phyloP scores from a whole-genome alignment of 2,329 filamentous ascomycete species.

The Metarhizium humberi region DNA sequence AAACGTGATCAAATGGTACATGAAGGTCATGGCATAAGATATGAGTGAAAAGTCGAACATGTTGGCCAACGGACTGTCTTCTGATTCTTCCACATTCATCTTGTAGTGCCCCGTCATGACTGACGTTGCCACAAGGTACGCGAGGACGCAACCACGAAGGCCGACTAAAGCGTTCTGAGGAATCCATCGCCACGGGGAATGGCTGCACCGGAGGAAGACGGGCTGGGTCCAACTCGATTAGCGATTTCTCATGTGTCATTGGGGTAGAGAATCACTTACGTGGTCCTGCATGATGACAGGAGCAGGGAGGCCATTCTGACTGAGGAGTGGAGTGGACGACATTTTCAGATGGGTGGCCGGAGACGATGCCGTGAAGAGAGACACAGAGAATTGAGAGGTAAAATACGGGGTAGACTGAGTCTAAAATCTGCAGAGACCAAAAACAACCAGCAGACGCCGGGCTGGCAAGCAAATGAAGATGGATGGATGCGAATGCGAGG shows the following conservation, averaged over 20 bases:
- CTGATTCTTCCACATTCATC: constrained; percentile 26
- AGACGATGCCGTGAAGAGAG: neutral
- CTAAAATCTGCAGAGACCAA: neutral
- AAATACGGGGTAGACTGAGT: neutral
- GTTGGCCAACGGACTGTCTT: constrained; percentile 30
- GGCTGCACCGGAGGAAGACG: constrained; percentile 40
- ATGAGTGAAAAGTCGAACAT: constrained; percentile 41
- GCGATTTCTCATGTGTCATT: neutral
- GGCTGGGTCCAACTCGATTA: constrained; percentile 24
- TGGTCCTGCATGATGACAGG: constrained; percentile 26
- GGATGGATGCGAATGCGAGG: constrained; percentile 1
- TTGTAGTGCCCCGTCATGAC: constrained; percentile 37
- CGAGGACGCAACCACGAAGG: constrained; percentile 31
- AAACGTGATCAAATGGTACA: constrained; percentile 37
- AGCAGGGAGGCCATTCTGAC: constrained; percentile 19
- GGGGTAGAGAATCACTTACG: constrained; percentile 12
- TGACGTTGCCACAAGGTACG: constrained; percentile 32
- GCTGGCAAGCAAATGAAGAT: constrained; percentile 1
- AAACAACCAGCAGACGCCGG: neutral
- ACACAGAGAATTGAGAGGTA: neutral
- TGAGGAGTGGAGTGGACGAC: constrained; percentile 27
- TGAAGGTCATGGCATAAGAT: constrained; percentile 30
- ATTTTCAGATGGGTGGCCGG: constrained; percentile 10
- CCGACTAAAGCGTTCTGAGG: constrained; percentile 35
- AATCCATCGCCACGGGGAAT: constrained; percentile 40